These are phyloP conservation scores for Nakazawaea siamensis DNA, from an alignment of 805 yeast species.

Conservation along the genomic window DNA sequence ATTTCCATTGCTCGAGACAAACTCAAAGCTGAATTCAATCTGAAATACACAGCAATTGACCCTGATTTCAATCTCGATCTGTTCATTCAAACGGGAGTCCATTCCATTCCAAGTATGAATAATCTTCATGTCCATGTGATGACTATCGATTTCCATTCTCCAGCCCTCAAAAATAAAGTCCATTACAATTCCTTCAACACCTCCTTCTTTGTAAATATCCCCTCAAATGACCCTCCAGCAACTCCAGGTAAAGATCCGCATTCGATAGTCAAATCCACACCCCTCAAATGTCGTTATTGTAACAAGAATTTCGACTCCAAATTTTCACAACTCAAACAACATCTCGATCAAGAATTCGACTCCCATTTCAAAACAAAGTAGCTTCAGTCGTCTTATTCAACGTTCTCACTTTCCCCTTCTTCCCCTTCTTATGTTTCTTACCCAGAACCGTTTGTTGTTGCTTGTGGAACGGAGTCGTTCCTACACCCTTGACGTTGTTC, in stretches of 20 bases:
- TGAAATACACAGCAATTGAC: too few species aligned
- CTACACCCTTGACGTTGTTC: conserved; percentile 53
- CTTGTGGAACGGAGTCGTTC: conserved; percentile 70
- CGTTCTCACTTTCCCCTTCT: conserved; percentile 36
- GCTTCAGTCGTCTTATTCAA: too few species aligned
- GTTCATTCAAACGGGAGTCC: conserved; percentile 51
- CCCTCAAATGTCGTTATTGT: conserved; percentile 35
- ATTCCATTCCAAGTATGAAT: conserved; percentile 59
- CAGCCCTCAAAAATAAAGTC: conserved; percentile 44
- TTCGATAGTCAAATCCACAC: too few species aligned
- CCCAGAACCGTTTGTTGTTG: conserved; percentile 21
- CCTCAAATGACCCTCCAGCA: too few species aligned
- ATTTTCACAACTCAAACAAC: conserved; percentile 34
- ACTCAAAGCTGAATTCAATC: too few species aligned
- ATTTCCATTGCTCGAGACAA: too few species aligned
- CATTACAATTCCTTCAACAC: conserved; percentile 73
- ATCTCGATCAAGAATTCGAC: conserved; percentile 29
- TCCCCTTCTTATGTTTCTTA: conserved; percentile 73
- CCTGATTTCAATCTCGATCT: conserved; percentile 23
- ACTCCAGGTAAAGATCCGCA: too few species aligned
- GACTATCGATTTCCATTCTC: conserved; percentile 53
- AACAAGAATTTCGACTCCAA: conserved; percentile 29
- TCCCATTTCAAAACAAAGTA: too few species aligned
- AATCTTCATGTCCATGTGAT: conserved; percentile 72
- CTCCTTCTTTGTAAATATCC: conserved; percentile 49